Percentiles rank a stretch among this genome's conserved stretches.
These are phyloP conservation scores for Theobroma cacao DNA, from an alignment of 345 rosid genomes.

Conservation along the genomic window DNA sequence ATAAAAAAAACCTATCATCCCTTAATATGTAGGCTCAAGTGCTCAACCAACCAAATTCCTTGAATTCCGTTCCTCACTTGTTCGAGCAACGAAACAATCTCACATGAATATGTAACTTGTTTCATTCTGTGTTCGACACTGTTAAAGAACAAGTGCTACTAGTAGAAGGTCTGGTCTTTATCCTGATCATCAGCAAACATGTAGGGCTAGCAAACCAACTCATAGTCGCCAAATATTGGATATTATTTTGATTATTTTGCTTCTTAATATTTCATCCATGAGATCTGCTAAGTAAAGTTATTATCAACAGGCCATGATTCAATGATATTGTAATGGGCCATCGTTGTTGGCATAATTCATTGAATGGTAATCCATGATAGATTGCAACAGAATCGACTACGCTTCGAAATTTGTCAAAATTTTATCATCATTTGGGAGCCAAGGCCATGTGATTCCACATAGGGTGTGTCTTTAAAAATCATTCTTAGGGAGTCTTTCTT, in stretches of 20 bases:
- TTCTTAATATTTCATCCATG: not conserved
- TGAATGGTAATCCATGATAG: not conserved
- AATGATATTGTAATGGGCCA: not conserved
- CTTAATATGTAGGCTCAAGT: not conserved
- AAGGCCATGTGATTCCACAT: constrained; percentile 2
- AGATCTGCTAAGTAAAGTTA: not conserved
- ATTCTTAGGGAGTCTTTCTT: not conserved
- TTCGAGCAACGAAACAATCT: not conserved
- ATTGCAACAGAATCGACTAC: not conserved
- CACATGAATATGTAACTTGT: not conserved
- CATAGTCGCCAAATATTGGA: not conserved
- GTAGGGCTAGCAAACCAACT: not conserved
- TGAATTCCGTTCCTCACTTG: not conserved
- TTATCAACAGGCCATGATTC: not conserved
- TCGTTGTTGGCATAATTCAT: not conserved
- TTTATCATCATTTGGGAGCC: not conserved
- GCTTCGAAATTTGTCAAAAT: not conserved
- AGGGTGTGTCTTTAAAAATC: not conserved
- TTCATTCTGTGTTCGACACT: not conserved
- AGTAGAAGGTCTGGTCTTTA: not conserved
- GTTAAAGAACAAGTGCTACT: not conserved
- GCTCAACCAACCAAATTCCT: not conserved
- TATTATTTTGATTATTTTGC: not conserved
- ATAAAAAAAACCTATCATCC: too few species aligned
- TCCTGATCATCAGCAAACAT: not conserved